Evolutionary conservation across 2,329 filamentous ascomycete genomes (phyloP).

Genomic region (Aspergillus caelatus): DNA sequence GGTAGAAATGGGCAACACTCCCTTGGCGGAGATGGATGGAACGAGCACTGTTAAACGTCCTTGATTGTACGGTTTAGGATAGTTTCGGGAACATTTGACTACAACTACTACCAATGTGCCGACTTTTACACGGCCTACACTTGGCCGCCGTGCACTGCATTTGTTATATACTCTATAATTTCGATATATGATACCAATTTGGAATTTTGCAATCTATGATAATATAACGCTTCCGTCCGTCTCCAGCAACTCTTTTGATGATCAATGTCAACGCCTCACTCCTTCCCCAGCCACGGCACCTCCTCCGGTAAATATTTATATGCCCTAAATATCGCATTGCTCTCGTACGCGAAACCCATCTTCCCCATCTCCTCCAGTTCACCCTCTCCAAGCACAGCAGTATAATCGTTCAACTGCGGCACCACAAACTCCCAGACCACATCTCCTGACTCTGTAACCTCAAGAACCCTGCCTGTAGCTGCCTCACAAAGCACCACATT

Average conservation of each 20-base stretch:
- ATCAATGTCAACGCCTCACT: background rate
- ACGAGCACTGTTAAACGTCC: background rate
- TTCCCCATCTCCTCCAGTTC: constrained; percentile 37
- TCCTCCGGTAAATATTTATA: constrained; percentile 48
- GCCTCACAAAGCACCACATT: constrained; percentile 50
- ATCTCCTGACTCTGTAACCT: constrained; percentile 46
- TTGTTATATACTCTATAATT: background rate
- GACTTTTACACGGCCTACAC: background rate
- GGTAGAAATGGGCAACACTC: constrained; percentile 6
- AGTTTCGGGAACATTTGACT: background rate
- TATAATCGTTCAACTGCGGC: constrained; percentile 45
- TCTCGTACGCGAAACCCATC: constrained; percentile 42
- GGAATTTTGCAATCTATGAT: background rate
- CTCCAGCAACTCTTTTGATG: too few species aligned
- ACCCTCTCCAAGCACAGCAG: constrained; percentile 23
- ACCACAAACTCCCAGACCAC: constrained; percentile 51
- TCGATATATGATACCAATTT: background rate
- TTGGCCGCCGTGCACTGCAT: background rate
- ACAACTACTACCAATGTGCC: background rate
- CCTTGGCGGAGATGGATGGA: constrained; percentile 12
- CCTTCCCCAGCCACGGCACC: constrained; percentile 42
- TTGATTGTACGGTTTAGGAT: background rate
- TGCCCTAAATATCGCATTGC: constrained; percentile 50
- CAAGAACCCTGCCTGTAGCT: constrained; percentile 48
- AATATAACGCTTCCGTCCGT: background rate